A percentile compares a stretch with the other conserved stretches of the same genome.
Evolutionary conservation across 768 basidiomycete species (phyloP).

Genomic region (Calvatia gigantea): DNA sequence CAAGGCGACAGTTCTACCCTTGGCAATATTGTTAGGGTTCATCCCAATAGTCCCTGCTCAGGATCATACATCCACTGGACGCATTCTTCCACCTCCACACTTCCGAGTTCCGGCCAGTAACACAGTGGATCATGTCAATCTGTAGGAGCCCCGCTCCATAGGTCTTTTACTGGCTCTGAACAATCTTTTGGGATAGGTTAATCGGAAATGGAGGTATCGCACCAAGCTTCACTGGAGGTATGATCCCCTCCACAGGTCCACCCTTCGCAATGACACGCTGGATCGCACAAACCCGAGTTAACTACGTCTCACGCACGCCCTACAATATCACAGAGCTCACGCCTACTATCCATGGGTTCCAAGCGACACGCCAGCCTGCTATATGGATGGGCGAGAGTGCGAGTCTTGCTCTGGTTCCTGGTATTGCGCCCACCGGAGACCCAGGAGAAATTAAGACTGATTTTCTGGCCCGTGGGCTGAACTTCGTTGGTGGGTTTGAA

Average conservation of each 20-base stretch:
- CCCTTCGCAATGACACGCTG: constrained; percentile 86
- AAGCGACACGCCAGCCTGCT: constrained; percentile 78
- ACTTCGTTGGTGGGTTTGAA: constrained; percentile 47
- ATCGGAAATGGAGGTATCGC: constrained; percentile 72
- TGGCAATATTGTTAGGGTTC: background rate
- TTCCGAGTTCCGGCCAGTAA: constrained; percentile 6
- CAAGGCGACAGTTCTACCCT: background rate
- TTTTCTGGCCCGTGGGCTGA: background rate
- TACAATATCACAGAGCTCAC: constrained; percentile 40
- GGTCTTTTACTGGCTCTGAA: no score
- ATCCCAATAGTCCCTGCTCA: background rate
- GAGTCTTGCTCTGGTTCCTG: constrained; percentile 58
- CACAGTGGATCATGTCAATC: constrained; percentile 7
- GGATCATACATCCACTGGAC: constrained; percentile 6
- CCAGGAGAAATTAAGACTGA: background rate
- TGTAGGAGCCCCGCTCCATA: background rate
- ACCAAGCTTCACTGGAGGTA: constrained; percentile 68
- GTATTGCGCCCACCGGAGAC: constrained; percentile 25
- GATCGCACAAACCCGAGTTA: constrained; percentile 74
- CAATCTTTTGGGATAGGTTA: constrained; percentile 25
- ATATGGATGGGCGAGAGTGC: constrained; percentile 88
- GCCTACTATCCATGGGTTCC: constrained; percentile 60
- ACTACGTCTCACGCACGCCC: constrained; percentile 69
- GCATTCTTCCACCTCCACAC: constrained; percentile 6
- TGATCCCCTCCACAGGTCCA: constrained; percentile 71